Conservation (phyloP, 2,329 filamentous ascomycete genomes). For the Cercospora nicotianae region DNA sequence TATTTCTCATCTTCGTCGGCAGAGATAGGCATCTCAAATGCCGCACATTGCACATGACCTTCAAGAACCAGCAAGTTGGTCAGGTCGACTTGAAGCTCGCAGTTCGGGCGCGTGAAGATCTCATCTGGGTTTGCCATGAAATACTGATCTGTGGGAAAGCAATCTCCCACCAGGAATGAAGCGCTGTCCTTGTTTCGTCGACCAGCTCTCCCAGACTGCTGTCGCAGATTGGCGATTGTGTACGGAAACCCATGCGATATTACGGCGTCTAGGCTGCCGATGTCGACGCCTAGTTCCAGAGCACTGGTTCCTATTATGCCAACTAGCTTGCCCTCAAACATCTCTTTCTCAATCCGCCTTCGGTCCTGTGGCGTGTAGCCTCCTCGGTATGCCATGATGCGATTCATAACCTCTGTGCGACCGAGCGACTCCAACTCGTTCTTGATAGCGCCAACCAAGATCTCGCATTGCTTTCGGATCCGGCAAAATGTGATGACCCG, state of each 20-base stretch:
- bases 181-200: conserved; percentile 90
- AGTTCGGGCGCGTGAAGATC: conserved; percentile 88
- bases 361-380: conserved; percentile 92
- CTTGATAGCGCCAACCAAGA: conserved; percentile 76
- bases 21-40: conserved; percentile 90
- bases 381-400: conserved; percentile 94
- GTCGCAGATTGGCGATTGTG: conserved; percentile 88
- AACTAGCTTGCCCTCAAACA: conserved; percentile 93
- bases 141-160: conserved; percentile 87
- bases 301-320: conserved; percentile 94
- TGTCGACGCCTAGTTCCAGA: conserved; percentile 90
- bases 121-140: conserved; percentile 97
- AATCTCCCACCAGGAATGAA: conserved; percentile 84
- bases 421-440: conserved; percentile 73
- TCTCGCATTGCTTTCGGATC: conserved; percentile 84
- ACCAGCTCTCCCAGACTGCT: conserved; percentile 91
- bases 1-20: conserved; percentile 72
- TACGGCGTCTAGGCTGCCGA: conserved; percentile 89
- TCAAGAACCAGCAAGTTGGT: conserved; percentile 87
- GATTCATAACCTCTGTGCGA: conserved; percentile 68
- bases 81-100: conserved; percentile 86
- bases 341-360: conserved; percentile 83
- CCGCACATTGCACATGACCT: conserved; percentile 93
- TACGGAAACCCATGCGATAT: conserved; percentile 94
- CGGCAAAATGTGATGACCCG: conserved; percentile 91